These are phyloP conservation scores for Cladosporium colombiae DNA, from an alignment of 2,329 filamentous ascomycete species.

Conservation along the genomic window DNA sequence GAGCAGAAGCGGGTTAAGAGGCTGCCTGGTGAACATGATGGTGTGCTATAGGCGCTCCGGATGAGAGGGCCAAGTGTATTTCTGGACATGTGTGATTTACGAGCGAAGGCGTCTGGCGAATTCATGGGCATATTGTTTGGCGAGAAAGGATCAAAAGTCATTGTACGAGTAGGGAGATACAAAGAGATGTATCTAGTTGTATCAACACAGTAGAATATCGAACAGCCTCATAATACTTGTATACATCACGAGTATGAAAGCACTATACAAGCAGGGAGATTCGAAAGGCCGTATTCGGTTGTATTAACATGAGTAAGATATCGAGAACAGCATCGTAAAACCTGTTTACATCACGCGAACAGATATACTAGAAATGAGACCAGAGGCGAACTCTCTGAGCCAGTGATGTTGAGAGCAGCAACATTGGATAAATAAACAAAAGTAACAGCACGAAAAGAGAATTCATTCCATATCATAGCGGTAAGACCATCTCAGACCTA, in stretches of 20 bases:
- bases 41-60: slow-evolving; percentile 60
- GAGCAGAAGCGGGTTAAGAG: slow-evolving; percentile 93
- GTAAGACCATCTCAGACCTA: slow-evolving; percentile 3
- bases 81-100: neutral
- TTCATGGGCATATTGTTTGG: neutral
- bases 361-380: neutral
- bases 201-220: too few species aligned
- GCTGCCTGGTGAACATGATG: slow-evolving; percentile 86
- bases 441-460: slow-evolving; percentile 8
- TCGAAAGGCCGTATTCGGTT: too few species aligned
- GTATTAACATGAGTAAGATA: too few species aligned
- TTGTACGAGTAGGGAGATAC: neutral
- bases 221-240: too few species aligned
- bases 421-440: neutral
- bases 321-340: too few species aligned
- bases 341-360: too few species aligned
- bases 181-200: neutral
- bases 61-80: too few species aligned
- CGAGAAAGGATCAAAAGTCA: neutral
- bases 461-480: slow-evolving; percentile 15
- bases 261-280: too few species aligned
- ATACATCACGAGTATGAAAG: too few species aligned
- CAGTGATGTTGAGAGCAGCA: neutral
- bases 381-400: neutral
- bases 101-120: slow-evolving; percentile 20